A percentile compares a stretch with the other conserved stretches of the same genome.
phyloP scores from a whole-genome alignment of 2,329 filamentous ascomycete species.

The Saccharata proteae region DNA sequence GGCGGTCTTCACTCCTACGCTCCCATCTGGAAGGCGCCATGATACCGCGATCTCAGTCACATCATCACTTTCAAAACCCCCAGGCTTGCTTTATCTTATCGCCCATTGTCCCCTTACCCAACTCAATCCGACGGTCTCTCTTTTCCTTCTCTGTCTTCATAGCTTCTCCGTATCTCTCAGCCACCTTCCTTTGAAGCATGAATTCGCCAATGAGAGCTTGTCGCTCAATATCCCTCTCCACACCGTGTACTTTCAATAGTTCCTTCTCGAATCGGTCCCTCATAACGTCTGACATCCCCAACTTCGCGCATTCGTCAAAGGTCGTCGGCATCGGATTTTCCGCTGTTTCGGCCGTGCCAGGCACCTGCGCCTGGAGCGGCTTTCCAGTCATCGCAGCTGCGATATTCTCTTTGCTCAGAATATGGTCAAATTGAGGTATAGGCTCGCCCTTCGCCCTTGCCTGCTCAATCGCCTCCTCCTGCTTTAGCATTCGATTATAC shows the following conservation, averaged over 20 bases:
- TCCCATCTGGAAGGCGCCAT: too few species aligned
- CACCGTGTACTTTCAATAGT: constrained; percentile 15
- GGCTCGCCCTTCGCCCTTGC: constrained; percentile 46
- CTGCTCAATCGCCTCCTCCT: constrained; percentile 63
- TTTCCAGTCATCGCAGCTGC: constrained; percentile 4
- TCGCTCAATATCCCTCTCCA: constrained; percentile 22
- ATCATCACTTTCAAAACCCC: constrained; percentile 4
- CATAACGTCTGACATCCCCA: constrained; percentile 15
- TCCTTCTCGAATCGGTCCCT: constrained; percentile 20
- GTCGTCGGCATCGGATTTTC: not conserved
- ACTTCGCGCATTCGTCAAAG: not conserved
- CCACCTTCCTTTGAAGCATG: constrained; percentile 15
- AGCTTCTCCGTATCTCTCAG: constrained; percentile 21
- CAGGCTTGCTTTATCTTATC: constrained; percentile 22
- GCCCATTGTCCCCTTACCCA: constrained; percentile 24
- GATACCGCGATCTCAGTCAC: too few species aligned
- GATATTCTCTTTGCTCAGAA: constrained; percentile 27
- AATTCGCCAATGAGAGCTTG: constrained; percentile 23
- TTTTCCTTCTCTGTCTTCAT: constrained; percentile 7
- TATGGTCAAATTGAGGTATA: constrained; percentile 46
- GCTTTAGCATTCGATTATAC: constrained; percentile 74
- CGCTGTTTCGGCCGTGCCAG: not conserved
- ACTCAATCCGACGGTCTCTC: constrained; percentile 16
- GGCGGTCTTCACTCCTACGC: too few species aligned
- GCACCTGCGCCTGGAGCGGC: constrained; percentile 2